A percentile compares a stretch with the other conserved stretches of the same genome.
Conservation (phyloP, 2,329 filamentous ascomycete species). For the Annulohypoxylon truncatum region DNA sequence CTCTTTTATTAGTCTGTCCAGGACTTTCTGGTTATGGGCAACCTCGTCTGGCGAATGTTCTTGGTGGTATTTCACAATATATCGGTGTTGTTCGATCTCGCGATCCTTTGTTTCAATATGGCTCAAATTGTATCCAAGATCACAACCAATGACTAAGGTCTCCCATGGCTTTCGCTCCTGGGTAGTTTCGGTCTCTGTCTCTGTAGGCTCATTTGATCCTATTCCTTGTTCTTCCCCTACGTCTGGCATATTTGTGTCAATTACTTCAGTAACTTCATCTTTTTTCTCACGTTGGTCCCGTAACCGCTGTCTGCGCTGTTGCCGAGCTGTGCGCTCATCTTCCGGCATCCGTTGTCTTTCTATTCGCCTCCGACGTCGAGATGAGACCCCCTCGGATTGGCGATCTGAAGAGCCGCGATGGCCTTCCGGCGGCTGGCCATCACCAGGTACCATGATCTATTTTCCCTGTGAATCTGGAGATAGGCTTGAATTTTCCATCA, state of each 20-base stretch:
- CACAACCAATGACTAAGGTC: slow-evolving; percentile 53
- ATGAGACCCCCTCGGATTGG: not conserved
- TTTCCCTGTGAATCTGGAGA: not conserved
- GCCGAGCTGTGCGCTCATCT: slow-evolving; percentile 38
- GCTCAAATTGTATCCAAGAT: slow-evolving; percentile 53
- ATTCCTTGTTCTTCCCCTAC: slow-evolving; percentile 6
- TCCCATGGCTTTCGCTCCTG: slow-evolving; percentile 44
- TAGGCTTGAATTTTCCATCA: not conserved
- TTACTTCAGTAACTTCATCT: slow-evolving; percentile 5
- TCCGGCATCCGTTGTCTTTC: slow-evolving; percentile 41
- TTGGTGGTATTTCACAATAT: slow-evolving; percentile 46
- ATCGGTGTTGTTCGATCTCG: slow-evolving; percentile 53
- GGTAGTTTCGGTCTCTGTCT: slow-evolving; percentile 1
- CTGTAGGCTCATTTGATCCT: not conserved
- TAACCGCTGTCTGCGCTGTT: slow-evolving; percentile 36
- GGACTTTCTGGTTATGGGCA: slow-evolving; percentile 41
- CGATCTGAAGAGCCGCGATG: not conserved
- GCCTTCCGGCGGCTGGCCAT: not conserved
- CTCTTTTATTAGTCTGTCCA: slow-evolving; percentile 43
- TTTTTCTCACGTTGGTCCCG: slow-evolving; percentile 1
- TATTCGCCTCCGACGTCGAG: slow-evolving; percentile 17
- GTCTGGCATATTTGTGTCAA: not conserved
- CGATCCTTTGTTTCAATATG: slow-evolving; percentile 53
- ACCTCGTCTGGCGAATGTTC: slow-evolving; percentile 43
- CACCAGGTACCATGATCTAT: slow-evolving; percentile 13